Evolutionary conservation across 345 rosid genomes (phyloP).

Genomic region (Theobroma cacao): DNA sequence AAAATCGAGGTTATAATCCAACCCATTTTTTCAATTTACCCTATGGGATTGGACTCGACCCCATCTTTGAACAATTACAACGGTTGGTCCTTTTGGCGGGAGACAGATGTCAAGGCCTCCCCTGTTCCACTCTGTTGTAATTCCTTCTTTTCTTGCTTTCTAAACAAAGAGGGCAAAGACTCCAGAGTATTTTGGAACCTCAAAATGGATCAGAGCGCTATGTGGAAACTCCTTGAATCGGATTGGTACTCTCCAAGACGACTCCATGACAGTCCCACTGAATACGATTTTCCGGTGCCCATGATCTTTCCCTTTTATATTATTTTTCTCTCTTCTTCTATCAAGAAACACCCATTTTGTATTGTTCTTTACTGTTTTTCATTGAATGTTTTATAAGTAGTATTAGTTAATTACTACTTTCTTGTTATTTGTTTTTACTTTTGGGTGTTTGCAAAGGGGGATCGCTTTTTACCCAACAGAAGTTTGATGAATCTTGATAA

Average conservation of each 20-base stretch:
- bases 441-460: constrained; percentile 32
- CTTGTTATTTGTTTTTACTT: constrained; percentile 2
- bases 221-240: constrained; percentile 19
- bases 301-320: background rate
- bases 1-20: no score
- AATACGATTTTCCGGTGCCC: constrained; percentile 35
- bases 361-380: background rate
- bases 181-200: background rate
- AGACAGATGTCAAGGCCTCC: background rate
- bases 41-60: background rate
- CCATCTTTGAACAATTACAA: background rate
- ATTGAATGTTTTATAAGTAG: background rate
- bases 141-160: background rate
- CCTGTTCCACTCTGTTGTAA: background rate
- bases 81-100: constrained; percentile 38
- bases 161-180: background rate
- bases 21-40: background rate
- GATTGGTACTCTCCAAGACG: constrained; percentile 51
- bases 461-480: constrained; percentile 46
- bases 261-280: constrained; percentile 32
- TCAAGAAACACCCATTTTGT: background rate
- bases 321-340: background rate
- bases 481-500: constrained; percentile 64
- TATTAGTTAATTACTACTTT: background rate
- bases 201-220: constrained; percentile 30